Evolutionary conservation across 352 stramenopile species (phyloP), one percentile per base, ranked within the genome.

Genomic region (Globisporangium mamillatum): DNA sequence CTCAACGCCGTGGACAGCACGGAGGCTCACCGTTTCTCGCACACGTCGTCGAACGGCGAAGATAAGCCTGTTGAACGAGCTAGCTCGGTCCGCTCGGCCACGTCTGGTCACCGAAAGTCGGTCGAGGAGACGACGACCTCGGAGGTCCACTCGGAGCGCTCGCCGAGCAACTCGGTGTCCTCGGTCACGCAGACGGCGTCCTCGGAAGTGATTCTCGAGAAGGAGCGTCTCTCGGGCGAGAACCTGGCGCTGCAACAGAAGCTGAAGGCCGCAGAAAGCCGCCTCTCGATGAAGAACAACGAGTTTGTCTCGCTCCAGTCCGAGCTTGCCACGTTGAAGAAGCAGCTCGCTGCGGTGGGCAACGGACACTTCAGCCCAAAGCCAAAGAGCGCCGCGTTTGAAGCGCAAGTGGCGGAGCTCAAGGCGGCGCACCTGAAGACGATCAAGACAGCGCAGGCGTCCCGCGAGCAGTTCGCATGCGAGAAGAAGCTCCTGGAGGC

Each of bases 1-100:
- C 63, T 88, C 59, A 76, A 79, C 29, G 73, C 76, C 2, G 81
- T 88, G 9, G 79, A 88, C 36, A 69, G 75, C 20, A 66, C 61
- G 6, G 63, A 52, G 54, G 61, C 50, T 34, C 44, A 68, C 16
- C 67, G 61, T 32, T 66, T 66, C 14, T 71, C 66, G 18, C 48
- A 74, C 29, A 54, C 44, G 3, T 68, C 64, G 22, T 63, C 46
- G 0, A 32, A 65, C 9, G 68, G 74, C 16, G 63, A 67, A 29
- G 67, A 75, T 1, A 64, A 69, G 22, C 69, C 74, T 29, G 63
- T 60, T 44, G 1, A 53, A n/a, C 9, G 52, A 41, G 34, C 24
- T 44, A 20, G n/a, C 34, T 72, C 67, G 29, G n/a, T 38, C 6
- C 20, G 34, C 8, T 63, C 66, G 18, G 52, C 10, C 38, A 62